Conservation (phyloP, 345 rosid genomes). For the Noccaea bulbosa region DNA sequence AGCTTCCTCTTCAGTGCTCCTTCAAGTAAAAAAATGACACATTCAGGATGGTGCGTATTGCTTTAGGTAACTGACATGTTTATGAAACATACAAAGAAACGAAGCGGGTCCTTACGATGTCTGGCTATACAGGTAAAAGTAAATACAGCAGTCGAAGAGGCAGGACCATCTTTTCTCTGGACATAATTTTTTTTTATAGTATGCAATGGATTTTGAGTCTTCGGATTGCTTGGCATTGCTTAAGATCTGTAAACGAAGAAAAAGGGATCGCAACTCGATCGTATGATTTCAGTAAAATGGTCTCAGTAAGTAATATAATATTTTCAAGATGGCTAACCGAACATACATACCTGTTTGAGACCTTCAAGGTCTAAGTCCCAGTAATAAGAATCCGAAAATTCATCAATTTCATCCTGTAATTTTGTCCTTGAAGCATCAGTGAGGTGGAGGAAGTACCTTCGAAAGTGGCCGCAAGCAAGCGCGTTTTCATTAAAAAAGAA, state of each 20-base stretch:
- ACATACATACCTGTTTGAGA: slow-evolving; percentile 69
- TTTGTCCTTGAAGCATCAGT: slow-evolving; percentile 72
- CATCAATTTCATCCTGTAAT: slow-evolving; percentile 84
- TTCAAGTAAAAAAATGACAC: slow-evolving; percentile 36
- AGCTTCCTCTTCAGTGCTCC: slow-evolving; percentile 63
- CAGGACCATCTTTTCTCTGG: slow-evolving; percentile 77
- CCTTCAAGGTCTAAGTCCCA: slow-evolving; percentile 79
- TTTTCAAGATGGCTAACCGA: slow-evolving; percentile 25
- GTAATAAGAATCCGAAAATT: slow-evolving; percentile 80
- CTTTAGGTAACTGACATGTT: slow-evolving; percentile 22
- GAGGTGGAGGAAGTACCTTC: slow-evolving; percentile 84
- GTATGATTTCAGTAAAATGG: not conserved
- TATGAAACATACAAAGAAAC: slow-evolving; percentile 5
- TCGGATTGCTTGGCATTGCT: slow-evolving; percentile 60
- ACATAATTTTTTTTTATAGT: slow-evolving; percentile 68
- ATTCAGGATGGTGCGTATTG: slow-evolving; percentile 18
- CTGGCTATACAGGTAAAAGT: slow-evolving; percentile 51
- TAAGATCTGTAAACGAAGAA: slow-evolving; percentile 61
- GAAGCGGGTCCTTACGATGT: slow-evolving; percentile 54
- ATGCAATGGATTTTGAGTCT: slow-evolving; percentile 51
- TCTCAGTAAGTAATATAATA: slow-evolving; percentile 9
- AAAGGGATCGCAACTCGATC: slow-evolving; percentile 12
- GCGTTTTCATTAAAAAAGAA: not conserved
- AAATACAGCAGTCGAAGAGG: slow-evolving; percentile 68
- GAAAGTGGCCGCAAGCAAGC: slow-evolving; percentile 23